Evolutionary conservation across 1,139 yeast genomes (phyloP), one percentile per base, ranked within the genome.

Genomic region (Yamadazyma blattariae): DNA sequence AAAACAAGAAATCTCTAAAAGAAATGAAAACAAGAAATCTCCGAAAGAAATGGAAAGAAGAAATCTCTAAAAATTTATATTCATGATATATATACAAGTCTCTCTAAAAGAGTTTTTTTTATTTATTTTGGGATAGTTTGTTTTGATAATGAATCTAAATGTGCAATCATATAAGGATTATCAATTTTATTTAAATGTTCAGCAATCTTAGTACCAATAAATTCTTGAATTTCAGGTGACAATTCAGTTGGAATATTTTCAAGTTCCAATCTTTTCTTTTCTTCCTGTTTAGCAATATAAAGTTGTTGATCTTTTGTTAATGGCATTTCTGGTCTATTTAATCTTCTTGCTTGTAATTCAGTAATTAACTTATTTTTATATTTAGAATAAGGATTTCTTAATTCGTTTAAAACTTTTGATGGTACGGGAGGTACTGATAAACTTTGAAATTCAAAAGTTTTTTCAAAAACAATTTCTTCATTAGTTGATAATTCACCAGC

Each of bases 311-410:
- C 74, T 32, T 70, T 76, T n/a, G 82, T 67, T 45, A 79, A 59
- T 30, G 96, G 96, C 95, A 87, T 87, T 41, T 69, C 62, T 29
- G 96, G 96, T 21, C 82, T 77, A 24, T 74, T 73, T 47, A 83
- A 64, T 49, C 71, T 74, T 47, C 77, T 74, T 34, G 83, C 74
- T 51, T 86, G 90, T 35, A 71, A 62, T 40, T 73, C 79, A 18
- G 80, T 69, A 44, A 88, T 65, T 35, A 60, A 52, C 40, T 76
- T 73, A 60, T 74, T 76, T 64, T 71, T 82, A 62, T 71, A 70
- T 56, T 72, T 57, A 57, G 84, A 71, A 64, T 74, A 61, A 32
- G 83, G 82, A 60, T 88, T 86, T 63, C 96, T 80, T 47, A 90
- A 73, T 44, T 88, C 81, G 38, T 64, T 57, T 43, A 85, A 59